Base-by-base conservation (phyloP, 768 basidiomycete genomes). In the Kwoniella sp. region DNA sequence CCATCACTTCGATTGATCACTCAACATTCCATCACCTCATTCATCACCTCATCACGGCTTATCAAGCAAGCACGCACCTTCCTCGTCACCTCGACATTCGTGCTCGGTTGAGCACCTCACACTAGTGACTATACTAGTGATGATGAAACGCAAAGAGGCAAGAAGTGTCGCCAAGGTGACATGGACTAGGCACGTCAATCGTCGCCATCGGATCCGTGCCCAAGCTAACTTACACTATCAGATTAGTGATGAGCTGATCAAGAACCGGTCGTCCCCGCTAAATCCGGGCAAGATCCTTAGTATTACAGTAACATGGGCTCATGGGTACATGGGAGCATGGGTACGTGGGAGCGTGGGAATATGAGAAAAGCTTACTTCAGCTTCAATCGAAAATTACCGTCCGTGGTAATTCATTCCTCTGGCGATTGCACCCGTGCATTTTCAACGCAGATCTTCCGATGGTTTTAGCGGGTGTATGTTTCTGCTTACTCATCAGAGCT, bases 291-390 rank as follows among this genome's bases (percentile, higher is more conserved):
- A n/a, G n/a, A n/a, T n/a, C n/a, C n/a, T n/a, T n/a, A n/a, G n/a
- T n/a, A n/a, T n/a, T n/a, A n/a, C 34, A 5, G 7, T 5, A 34
- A 5, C 34, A 34, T 34, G 34, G 13, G 34, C 13, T 34, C 34
- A 34, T 34, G 34, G 34, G 34, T 34, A 5, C 34, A 45, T 45
- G 17, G 41, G 41, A 3, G 15, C 17, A 45, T 45, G 41, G 41
- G 5, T 45, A 45, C 41, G 41, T 45, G 41, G 41, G 41, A 45
- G 41, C 41, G 17, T 45, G 41, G 17, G 41, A 45, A 45, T 45
- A 45, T 45, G 41, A 45, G 41, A 45, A 45, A 45, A 45, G 41
- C 41, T 45, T 45, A 45, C 41, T 9, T 45, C 41, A 45, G 41
- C 5, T 13, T 37, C 7, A 3, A 45, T 11, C 11, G 41, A 8